These are phyloP conservation scores for Plasmodium cynomolgi DNA, from an alignment of 169 alveolate species.

Conservation along the genomic window DNA sequence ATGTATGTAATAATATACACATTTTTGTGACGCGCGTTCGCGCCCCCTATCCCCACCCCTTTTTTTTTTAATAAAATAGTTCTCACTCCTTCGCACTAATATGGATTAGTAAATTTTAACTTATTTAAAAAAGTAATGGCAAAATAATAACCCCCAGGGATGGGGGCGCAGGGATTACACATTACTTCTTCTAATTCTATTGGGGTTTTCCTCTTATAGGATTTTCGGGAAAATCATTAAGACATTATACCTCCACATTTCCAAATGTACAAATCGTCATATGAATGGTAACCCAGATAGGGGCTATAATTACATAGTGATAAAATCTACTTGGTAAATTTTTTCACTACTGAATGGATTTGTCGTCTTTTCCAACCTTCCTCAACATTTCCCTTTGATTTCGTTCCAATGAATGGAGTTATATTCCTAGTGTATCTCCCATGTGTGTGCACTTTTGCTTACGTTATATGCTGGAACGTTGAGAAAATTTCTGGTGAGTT, in stretches of 20 bases:
- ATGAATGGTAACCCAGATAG: background rate
- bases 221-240: background rate
- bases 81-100: slow-evolving; percentile 1
- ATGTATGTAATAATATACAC: background rate
- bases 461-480: background rate
- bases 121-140: slow-evolving; percentile 14
- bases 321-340: background rate
- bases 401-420: background rate
- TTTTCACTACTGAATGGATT: background rate
- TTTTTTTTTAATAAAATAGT: background rate
- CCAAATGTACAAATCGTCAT: background rate
- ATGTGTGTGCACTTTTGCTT: background rate
- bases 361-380: background rate
- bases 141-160: background rate
- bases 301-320: background rate
- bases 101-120: slow-evolving; percentile 1
- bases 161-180: background rate
- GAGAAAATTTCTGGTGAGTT: background rate
- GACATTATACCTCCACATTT: background rate
- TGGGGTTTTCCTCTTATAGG: background rate
- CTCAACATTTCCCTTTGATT: background rate
- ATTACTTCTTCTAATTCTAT: background rate
- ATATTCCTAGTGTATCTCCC: background rate
- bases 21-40: background rate
- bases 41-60: background rate